Conservation (phyloP, 108 stramenopile species). For the Cyclotella atomus region DNA sequence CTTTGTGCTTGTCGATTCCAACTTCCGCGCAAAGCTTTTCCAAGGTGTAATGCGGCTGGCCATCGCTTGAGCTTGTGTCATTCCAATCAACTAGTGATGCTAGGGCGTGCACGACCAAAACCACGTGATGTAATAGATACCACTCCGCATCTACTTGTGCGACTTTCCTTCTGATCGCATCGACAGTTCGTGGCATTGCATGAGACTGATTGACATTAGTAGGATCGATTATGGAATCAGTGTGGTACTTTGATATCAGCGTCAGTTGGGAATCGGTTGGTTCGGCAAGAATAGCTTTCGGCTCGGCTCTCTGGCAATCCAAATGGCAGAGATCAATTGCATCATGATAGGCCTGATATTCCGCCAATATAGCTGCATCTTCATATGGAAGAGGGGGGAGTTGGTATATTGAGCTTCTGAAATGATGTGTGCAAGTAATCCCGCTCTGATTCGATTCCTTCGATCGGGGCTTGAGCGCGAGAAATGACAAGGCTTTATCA, state of each 20-base stretch:
- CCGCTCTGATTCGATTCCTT: not conserved
- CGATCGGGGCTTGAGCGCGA: conserved; percentile 5
- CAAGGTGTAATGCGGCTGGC: conserved; percentile 10
- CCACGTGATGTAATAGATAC: conserved; percentile 37
- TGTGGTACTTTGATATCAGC: conserved; percentile 17
- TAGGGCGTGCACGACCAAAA: conserved; percentile 23
- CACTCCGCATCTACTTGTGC: conserved; percentile 37
- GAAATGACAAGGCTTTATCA: not conserved
- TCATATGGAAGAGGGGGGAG: conserved; percentile 1
- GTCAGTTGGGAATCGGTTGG: conserved; percentile 2
- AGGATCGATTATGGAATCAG: not conserved
- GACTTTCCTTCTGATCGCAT: conserved; percentile 28
- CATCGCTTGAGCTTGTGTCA: not conserved
- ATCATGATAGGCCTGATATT: conserved; percentile 42
- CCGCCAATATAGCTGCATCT: conserved; percentile 23
- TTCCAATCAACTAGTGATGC: conserved; percentile 29
- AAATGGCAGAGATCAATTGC: conserved; percentile 22
- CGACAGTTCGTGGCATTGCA: conserved; percentile 27
- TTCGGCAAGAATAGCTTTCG: not conserved
- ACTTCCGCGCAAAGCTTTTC: conserved; percentile 19
- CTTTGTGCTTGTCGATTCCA: conserved; percentile 6
- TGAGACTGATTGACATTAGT: conserved; percentile 12
- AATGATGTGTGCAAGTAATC: not conserved
- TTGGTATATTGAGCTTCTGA: not conserved
- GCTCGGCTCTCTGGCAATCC: not conserved